A percentile compares a stretch with the other conserved stretches of the same genome.
Conservation (phyloP, 176 grass and related monocot genomes). For the Carex myosuroides region DNA sequence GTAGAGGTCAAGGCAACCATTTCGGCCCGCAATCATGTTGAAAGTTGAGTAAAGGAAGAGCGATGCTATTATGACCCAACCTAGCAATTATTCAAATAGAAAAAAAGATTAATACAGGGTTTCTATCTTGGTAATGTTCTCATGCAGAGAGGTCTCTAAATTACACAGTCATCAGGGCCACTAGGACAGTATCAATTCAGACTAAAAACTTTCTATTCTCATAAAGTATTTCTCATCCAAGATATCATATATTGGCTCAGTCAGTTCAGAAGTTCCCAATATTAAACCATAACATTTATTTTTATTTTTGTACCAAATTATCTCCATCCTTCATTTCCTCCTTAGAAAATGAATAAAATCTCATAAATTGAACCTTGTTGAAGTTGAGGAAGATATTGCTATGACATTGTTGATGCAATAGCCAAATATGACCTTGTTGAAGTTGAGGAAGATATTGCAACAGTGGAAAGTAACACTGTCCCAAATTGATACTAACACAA, state of each 20-base stretch:
- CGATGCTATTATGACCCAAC: slow-evolving; percentile 81
- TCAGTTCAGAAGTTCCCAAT: background rate
- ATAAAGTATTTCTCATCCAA: background rate
- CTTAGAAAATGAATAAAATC: background rate
- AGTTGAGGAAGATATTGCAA: background rate
- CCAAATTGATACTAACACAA: background rate
- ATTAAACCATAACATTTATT: background rate
- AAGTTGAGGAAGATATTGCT: background rate
- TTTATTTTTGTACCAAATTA: background rate
- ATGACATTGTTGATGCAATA: background rate
- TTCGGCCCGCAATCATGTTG: slow-evolving; percentile 78
- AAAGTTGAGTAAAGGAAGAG: slow-evolving; percentile 85
- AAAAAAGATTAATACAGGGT: background rate
- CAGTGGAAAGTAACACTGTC: background rate
- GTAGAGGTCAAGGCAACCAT: slow-evolving; percentile 80
- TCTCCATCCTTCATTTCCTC: background rate
- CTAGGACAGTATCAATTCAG: background rate
- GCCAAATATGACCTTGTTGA: background rate
- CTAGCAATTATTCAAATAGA: slow-evolving; percentile 10
- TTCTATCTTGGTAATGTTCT: background rate
- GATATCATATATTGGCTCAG: background rate
- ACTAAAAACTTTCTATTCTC: background rate
- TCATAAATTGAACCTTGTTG: background rate
- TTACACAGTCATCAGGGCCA: too few relatives aligned
- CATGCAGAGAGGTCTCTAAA: background rate